Percentiles rank a stretch among this genome's conserved stretches.
Evolutionary conservation across 139 green algal species (phyloP).

Genomic region (Limnomonas spitsbergensis): DNA sequence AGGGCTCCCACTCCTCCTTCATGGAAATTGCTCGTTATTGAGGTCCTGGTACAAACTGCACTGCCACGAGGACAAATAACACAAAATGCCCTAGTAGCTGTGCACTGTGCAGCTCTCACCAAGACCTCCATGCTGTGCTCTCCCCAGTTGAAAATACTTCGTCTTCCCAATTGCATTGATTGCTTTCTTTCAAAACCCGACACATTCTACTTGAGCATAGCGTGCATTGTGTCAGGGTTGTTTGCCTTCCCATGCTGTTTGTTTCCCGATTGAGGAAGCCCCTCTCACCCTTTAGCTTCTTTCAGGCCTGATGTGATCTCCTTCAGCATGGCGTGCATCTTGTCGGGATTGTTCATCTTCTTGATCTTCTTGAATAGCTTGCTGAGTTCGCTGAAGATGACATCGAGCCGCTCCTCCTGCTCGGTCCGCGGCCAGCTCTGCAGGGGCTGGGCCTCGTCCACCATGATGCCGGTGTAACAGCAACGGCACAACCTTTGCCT

Average conservation of each 20-base stretch:
- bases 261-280: not conserved
- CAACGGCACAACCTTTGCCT: not conserved
- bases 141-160: too few relatives aligned
- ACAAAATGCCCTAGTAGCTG: too few relatives aligned
- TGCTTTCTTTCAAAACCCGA: too few relatives aligned
- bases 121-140: too few relatives aligned
- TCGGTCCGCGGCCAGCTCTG: slow-evolving; percentile 29
- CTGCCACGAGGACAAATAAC: too few relatives aligned
- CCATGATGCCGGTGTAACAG: too few relatives aligned
- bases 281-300: slow-evolving; percentile 71
- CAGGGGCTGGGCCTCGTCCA: not conserved
- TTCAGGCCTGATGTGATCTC: slow-evolving; percentile 71
- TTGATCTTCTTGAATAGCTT: slow-evolving; percentile 65
- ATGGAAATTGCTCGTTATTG: too few relatives aligned
- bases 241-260: not conserved
- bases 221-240: not conserved
- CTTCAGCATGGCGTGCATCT: slow-evolving; percentile 64
- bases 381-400: slow-evolving; percentile 42
- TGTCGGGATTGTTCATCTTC: slow-evolving; percentile 51
- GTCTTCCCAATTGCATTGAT: too few relatives aligned
- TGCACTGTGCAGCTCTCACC: too few relatives aligned
- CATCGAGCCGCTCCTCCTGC: slow-evolving; percentile 46
- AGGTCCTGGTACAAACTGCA: too few relatives aligned
- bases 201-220: not conserved
- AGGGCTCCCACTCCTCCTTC: too few relatives aligned